phyloP scores from a whole-genome alignment of 225 moss, liverwort and hornwort species.

The Climacium dendroides region DNA sequence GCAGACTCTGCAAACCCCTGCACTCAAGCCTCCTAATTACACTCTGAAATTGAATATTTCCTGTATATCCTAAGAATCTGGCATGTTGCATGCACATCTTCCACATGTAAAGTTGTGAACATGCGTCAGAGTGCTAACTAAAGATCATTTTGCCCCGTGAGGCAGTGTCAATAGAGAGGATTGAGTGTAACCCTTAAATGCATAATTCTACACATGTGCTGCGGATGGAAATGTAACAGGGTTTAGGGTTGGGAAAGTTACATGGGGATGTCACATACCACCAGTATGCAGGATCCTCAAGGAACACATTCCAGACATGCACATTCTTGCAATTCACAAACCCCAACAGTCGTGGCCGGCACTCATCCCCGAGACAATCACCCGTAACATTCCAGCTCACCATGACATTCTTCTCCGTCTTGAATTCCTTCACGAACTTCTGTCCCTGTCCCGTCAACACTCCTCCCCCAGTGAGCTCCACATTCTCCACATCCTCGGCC shows the following conservation, averaged over 20 bases:
- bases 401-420: conserved; percentile 65
- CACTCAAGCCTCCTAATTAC: not conserved
- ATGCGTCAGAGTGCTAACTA: not conserved
- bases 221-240: not conserved
- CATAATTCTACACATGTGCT: not conserved
- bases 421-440: conserved; percentile 41
- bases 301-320: conserved; percentile 42
- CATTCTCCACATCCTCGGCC: conserved; percentile 62
- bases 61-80: not conserved
- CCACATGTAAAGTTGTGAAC: not conserved
- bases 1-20: not conserved
- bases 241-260: not conserved
- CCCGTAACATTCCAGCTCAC: conserved; percentile 79
- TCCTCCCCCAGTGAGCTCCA: conserved; percentile 67
- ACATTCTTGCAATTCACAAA: conserved; percentile 72
- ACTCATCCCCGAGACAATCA: conserved; percentile 69
- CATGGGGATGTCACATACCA: conserved; percentile 34
- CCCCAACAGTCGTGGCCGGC: conserved; percentile 67
- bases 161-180: not conserved
- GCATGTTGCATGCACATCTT: not conserved
- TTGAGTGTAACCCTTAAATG: no score
- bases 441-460: conserved; percentile 58
- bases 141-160: not conserved
- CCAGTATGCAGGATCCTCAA: conserved; percentile 76
- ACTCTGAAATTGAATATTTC: not conserved